phyloP scores from a whole-genome alignment of 495 filamentous ascomycete genomes.

The Aspergillus haitiensis region DNA sequence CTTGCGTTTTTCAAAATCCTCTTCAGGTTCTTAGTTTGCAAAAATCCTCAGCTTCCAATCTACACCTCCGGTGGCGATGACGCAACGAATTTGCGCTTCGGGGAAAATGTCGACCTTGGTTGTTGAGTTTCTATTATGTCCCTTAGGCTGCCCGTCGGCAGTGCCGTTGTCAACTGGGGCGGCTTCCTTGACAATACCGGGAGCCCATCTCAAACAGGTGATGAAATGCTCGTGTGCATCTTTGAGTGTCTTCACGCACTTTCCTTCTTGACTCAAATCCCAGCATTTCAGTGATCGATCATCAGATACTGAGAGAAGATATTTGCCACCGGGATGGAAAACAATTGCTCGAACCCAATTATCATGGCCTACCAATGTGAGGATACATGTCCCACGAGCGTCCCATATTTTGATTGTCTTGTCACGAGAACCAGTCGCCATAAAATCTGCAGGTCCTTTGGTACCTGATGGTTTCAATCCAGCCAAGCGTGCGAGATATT shows the following conservation, averaged over 20 bases:
- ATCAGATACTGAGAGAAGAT: slow-evolving; percentile 79
- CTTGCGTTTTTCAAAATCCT: too few species aligned
- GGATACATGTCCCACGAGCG: slow-evolving; percentile 78
- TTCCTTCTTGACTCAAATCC: slow-evolving; percentile 89
- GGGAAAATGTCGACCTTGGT: slow-evolving; percentile 13
- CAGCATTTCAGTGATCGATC: slow-evolving; percentile 94
- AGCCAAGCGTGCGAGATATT: slow-evolving; percentile 75
- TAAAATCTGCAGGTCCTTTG: slow-evolving; percentile 78
- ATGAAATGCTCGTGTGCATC: slow-evolving; percentile 81
- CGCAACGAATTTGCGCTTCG: slow-evolving; percentile 52
- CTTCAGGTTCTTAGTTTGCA: not conserved
- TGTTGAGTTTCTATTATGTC: not conserved
- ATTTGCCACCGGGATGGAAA: slow-evolving; percentile 95
- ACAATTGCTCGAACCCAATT: slow-evolving; percentile 90
- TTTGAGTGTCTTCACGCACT: slow-evolving; percentile 84
- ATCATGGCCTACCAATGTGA: slow-evolving; percentile 86
- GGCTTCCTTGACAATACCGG: slow-evolving; percentile 55
- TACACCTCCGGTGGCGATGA: slow-evolving; percentile 60
- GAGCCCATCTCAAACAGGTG: slow-evolving; percentile 82
- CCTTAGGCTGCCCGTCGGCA: not conserved
- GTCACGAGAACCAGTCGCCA: slow-evolving; percentile 88
- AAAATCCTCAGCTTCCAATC: slow-evolving; percentile 12
- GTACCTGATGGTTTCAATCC: slow-evolving; percentile 81
- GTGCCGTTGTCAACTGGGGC: slow-evolving; percentile 39
- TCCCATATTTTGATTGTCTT: slow-evolving; percentile 94